phyloP scores from a whole-genome alignment of 179 eudicot genomes.

The Silene noctiflora region DNA sequence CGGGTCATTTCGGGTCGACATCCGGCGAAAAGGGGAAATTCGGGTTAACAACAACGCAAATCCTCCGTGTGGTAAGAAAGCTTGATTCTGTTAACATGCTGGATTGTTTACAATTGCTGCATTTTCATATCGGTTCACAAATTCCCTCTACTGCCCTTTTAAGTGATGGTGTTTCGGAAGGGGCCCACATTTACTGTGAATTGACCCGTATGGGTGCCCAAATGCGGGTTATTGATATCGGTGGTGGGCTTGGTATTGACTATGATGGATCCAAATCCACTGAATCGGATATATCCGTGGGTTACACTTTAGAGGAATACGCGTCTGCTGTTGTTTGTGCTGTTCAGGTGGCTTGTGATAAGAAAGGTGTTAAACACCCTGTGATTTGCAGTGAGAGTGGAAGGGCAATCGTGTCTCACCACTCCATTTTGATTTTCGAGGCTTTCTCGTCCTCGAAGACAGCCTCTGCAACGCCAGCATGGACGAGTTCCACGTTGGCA shows the following conservation, averaged over 20 bases:
- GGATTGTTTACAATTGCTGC: constrained; percentile 79
- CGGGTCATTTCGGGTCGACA: constrained; percentile 90
- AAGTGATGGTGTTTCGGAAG: constrained; percentile 79
- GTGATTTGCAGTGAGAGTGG: constrained; percentile 84
- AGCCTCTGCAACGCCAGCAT: constrained; percentile 23
- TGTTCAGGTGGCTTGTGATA: constrained; percentile 52
- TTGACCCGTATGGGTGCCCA: constrained; percentile 71
- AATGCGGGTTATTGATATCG: constrained; percentile 79
- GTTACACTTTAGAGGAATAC: constrained; percentile 67
- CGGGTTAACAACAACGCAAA: constrained; percentile 67
- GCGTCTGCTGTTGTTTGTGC: constrained; percentile 72
- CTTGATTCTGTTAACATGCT: constrained; percentile 59
- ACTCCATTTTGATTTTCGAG: constrained; percentile 74
- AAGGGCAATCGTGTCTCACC: constrained; percentile 86
- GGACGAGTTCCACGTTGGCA: constrained; percentile 20
- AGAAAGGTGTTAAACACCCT: constrained; percentile 58
- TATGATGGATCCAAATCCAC: constrained; percentile 79
- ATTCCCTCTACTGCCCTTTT: constrained; percentile 67
- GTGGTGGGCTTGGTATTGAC: constrained; percentile 93
- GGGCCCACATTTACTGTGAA: constrained; percentile 77
- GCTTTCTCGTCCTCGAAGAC: constrained; percentile 46
- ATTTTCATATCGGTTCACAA: constrained; percentile 97
- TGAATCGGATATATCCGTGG: constrained; percentile 74
- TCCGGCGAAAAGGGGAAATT: constrained; percentile 97
- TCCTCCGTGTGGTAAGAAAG: constrained; percentile 68